These are phyloP conservation scores for Phytophthora citricola DNA, from an alignment of 352 stramenopile species.

Conservation along the genomic window DNA sequence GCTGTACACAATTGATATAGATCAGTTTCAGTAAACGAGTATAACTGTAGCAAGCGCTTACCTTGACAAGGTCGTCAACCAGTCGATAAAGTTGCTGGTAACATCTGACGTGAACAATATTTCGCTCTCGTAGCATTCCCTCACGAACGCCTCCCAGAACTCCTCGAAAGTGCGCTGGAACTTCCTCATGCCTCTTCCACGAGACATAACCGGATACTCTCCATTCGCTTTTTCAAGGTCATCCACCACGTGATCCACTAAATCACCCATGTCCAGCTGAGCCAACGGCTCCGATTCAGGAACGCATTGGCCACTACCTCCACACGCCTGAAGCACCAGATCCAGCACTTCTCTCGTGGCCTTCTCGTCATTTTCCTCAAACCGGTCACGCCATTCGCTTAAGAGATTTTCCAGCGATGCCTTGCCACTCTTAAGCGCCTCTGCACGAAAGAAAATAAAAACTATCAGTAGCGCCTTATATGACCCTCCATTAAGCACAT, in stretches of 20 bases:
- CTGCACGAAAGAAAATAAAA: constrained; percentile 31
- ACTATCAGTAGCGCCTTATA: constrained; percentile 6
- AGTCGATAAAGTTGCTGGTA: constrained; percentile 74
- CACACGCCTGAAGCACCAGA: constrained; percentile 80
- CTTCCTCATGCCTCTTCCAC: constrained; percentile 60
- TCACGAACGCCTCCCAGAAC: constrained; percentile 84
- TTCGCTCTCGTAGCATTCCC: constrained; percentile 84
- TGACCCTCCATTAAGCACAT: not conserved
- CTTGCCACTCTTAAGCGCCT: constrained; percentile 64
- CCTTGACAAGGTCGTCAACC: constrained; percentile 84
- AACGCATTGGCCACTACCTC: constrained; percentile 57
- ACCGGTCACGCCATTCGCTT: constrained; percentile 74
- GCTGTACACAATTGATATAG: constrained; percentile 38
- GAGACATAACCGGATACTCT: constrained; percentile 74
- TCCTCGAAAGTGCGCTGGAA: constrained; percentile 73
- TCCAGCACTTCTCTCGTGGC: constrained; percentile 79
- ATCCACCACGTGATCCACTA: constrained; percentile 70
- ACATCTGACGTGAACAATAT: constrained; percentile 78
- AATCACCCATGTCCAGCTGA: constrained; percentile 75
- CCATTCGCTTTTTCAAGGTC: constrained; percentile 69
- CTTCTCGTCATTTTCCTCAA: constrained; percentile 60
- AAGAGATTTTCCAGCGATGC: constrained; percentile 59
- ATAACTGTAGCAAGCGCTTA: constrained; percentile 16
- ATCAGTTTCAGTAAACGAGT: constrained; percentile 4
- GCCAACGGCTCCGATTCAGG: constrained; percentile 59